Percentiles rank a stretch among this genome's conserved stretches.
Conservation (phyloP, 768 basidiomycete genomes). For the Amanita thiersii region DNA sequence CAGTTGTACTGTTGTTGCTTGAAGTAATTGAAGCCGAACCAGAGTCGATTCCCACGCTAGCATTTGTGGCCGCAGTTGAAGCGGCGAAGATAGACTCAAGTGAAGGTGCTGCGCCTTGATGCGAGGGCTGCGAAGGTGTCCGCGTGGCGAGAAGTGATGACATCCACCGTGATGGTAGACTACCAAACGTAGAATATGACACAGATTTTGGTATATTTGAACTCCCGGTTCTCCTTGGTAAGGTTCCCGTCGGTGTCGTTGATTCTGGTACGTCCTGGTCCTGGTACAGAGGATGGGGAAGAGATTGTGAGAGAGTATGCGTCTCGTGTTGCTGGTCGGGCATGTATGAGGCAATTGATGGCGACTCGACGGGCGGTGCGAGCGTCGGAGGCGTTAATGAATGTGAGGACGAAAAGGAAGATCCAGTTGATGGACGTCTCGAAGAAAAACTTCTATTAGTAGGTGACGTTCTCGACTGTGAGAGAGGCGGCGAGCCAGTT, state of each 20-base stretch:
- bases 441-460: slow-evolving; percentile 17
- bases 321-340: neutral
- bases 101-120: slow-evolving; percentile 12
- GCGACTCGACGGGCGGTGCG: slow-evolving; percentile 30
- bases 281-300: slow-evolving; percentile 15
- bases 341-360: slow-evolving; percentile 1
- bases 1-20: neutral
- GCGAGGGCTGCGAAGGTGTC: slow-evolving; percentile 6
- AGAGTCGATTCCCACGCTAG: neutral
- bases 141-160: slow-evolving; percentile 26
- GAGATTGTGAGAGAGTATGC: neutral
- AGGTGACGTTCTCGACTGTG: slow-evolving; percentile 12
- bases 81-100: slow-evolving; percentile 3
- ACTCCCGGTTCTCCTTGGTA: slow-evolving; percentile 7
- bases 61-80: neutral
- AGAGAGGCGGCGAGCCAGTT: neutral
- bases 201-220: slow-evolving; percentile 11
- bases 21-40: neutral
- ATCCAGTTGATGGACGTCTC: slow-evolving; percentile 16
- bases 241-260: no score
- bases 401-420: slow-evolving; percentile 21
- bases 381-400: slow-evolving; percentile 21
- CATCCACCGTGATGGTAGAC: slow-evolving; percentile 43
- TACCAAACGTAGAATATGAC: slow-evolving; percentile 35
- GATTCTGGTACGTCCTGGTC: no score